phyloP scores from a whole-genome alignment of 2,329 filamentous ascomycete species.

The Aspergillus chevalieri region DNA sequence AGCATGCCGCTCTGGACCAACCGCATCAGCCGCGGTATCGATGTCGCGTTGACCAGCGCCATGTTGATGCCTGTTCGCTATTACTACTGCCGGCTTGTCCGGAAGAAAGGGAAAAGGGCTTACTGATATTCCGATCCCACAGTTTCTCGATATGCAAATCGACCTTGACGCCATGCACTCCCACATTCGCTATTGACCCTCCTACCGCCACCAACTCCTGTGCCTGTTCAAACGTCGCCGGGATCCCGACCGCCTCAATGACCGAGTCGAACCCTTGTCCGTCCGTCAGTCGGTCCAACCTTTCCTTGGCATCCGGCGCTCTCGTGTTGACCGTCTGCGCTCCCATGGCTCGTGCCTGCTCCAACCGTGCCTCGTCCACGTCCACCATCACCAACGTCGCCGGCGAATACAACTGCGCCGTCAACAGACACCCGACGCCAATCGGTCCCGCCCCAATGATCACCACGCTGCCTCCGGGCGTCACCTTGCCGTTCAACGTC shows the following conservation, averaged over 20 bases:
- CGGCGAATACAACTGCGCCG: conserved; percentile 49
- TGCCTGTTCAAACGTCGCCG: conserved; percentile 46
- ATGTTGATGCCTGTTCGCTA: conserved; percentile 15
- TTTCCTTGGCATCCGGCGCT: conserved; percentile 28
- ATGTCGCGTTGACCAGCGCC: conserved; percentile 17
- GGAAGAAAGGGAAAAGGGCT: conserved; percentile 8
- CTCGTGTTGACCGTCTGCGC: conserved; percentile 35
- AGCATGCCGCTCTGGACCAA: conserved; percentile 12
- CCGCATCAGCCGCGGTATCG: conserved; percentile 10
- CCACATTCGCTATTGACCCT: conserved; percentile 49
- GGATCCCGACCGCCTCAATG: conserved; percentile 51
- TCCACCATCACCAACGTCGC: conserved; percentile 46
- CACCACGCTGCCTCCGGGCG: conserved; percentile 45
- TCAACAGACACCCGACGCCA: conserved; percentile 46
- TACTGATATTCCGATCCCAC: conserved; percentile 48
- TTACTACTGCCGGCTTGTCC: background rate
- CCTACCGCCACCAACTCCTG: conserved; percentile 48
- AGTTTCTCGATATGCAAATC: conserved; percentile 46
- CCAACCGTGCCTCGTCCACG: conserved; percentile 41
- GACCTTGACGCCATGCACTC: conserved; percentile 47
- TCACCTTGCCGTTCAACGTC: conserved; percentile 45
- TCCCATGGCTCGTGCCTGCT: conserved; percentile 43
- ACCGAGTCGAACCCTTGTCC: conserved; percentile 49
- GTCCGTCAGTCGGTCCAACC: conserved; percentile 40
- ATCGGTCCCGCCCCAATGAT: conserved; percentile 51